phyloP scores from a whole-genome alignment of 805 yeast species.

The Nakazawaea molendinolei region DNA sequence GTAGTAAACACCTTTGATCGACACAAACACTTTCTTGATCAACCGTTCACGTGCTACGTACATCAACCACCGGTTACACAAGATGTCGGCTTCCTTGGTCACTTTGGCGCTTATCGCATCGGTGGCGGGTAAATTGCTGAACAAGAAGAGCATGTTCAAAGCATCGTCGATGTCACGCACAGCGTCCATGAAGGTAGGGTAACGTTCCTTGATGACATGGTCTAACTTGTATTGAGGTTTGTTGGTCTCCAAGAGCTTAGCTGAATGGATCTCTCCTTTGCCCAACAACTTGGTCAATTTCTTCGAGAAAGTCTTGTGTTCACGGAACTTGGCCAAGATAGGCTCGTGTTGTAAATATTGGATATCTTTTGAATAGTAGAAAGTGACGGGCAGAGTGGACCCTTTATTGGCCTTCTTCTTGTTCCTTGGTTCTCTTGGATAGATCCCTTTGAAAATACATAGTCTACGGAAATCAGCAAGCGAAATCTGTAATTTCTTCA shows the following conservation, averaged over 20 bases:
- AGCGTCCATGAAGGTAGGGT: constrained; percentile 91
- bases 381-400: constrained; percentile 93
- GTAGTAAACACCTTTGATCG: constrained; percentile 95
- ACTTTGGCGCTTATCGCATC: constrained; percentile 72
- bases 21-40: constrained; percentile 84
- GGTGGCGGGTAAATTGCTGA: constrained; percentile 93
- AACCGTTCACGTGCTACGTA: constrained; percentile 80
- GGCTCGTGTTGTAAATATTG: constrained; percentile 96
- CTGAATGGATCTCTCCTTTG: constrained; percentile 85
- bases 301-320: constrained; percentile 89
- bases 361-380: constrained; percentile 89
- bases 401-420: constrained; percentile 97
- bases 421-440: constrained; percentile 93
- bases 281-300: constrained; percentile 87
- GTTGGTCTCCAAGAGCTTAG: constrained; percentile 74
- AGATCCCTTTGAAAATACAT: constrained; percentile 96
- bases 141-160: constrained; percentile 86
- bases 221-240: constrained; percentile 84
- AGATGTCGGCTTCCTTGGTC: constrained; percentile 78
- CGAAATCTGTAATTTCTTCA: constrained; percentile 84
- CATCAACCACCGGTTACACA: constrained; percentile 95
- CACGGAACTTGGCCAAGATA: constrained; percentile 82
- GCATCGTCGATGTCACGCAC: constrained; percentile 93
- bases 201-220: constrained; percentile 88
- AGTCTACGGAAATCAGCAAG: constrained; percentile 94